These are phyloP conservation scores for Populus hybrid DNA, from an alignment of 441 rosid species.

Conservation along the genomic window DNA sequence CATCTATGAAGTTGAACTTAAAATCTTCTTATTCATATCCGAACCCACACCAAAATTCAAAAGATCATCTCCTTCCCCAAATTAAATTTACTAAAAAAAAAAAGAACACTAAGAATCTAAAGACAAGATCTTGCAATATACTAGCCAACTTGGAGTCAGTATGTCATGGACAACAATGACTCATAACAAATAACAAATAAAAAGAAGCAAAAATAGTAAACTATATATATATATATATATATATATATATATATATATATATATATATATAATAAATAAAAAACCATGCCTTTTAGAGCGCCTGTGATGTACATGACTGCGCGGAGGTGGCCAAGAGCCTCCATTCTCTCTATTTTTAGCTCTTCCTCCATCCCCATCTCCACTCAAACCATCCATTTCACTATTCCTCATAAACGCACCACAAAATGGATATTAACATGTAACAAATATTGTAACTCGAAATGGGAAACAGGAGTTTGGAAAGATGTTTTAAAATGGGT, in stretches of 20 bases:
- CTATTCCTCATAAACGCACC: slow-evolving; percentile 19
- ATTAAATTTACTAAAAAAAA: neutral
- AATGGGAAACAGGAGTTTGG: slow-evolving; percentile 8
- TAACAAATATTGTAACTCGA: neutral
- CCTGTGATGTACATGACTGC: slow-evolving; percentile 47
- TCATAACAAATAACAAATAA: neutral
- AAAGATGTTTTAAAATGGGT: slow-evolving; percentile 15
- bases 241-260: too few species aligned
- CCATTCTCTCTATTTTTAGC: slow-evolving; percentile 31
- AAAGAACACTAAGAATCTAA: neutral
- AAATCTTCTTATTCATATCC: neutral
- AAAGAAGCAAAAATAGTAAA: neutral
- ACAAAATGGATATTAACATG: neutral
- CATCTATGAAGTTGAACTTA: neutral
- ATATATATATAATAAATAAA: too few species aligned
- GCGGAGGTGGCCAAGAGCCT: slow-evolving; percentile 30
- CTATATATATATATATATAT: too few species aligned
- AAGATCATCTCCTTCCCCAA: neutral
- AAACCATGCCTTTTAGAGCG: slow-evolving; percentile 70
- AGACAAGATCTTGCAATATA: neutral
- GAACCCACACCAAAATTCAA: neutral
- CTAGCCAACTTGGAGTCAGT: neutral
- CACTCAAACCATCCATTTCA: slow-evolving; percentile 43
- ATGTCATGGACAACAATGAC: neutral
- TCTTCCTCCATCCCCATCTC: slow-evolving; percentile 26